phyloP scores from a whole-genome alignment of 441 rosid genomes.

The Mallotus repandus region DNA sequence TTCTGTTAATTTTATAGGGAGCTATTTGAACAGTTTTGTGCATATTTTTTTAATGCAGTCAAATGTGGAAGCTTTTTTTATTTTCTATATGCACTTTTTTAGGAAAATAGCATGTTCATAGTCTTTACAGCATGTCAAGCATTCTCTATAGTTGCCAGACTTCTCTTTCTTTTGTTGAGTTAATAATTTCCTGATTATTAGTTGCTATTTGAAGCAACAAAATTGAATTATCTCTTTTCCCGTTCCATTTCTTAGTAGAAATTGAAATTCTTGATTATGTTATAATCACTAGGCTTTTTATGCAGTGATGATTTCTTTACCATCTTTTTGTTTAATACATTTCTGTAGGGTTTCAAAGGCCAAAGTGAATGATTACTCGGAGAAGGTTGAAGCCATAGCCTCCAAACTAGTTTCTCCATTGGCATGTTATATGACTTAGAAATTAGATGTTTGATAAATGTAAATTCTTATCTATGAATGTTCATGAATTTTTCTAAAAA shows the following conservation, averaged over 20 bases:
- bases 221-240: not conserved
- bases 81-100: not conserved
- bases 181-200: not conserved
- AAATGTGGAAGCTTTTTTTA: not conserved
- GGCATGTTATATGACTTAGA: slow-evolving; percentile 31
- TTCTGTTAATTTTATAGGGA: not conserved
- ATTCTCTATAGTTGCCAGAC: not conserved
- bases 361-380: slow-evolving; percentile 62
- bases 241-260: not conserved
- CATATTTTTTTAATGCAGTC: not conserved
- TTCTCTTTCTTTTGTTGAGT: not conserved
- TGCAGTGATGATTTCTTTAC: not conserved
- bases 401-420: slow-evolving; percentile 41
- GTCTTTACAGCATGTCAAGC: not conserved
- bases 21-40: not conserved
- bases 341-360: slow-evolving; percentile 57
- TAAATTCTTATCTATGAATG: not conserved
- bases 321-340: not conserved
- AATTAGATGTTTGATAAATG: not conserved
- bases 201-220: not conserved
- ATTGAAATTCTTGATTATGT: not conserved
- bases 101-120: not conserved
- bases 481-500: not conserved
- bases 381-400: slow-evolving; percentile 63
- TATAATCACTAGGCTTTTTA: not conserved